These are phyloP conservation scores for Chaetomium olivaceum DNA, from an alignment of 2,329 filamentous ascomycete species.

Conservation along the genomic window DNA sequence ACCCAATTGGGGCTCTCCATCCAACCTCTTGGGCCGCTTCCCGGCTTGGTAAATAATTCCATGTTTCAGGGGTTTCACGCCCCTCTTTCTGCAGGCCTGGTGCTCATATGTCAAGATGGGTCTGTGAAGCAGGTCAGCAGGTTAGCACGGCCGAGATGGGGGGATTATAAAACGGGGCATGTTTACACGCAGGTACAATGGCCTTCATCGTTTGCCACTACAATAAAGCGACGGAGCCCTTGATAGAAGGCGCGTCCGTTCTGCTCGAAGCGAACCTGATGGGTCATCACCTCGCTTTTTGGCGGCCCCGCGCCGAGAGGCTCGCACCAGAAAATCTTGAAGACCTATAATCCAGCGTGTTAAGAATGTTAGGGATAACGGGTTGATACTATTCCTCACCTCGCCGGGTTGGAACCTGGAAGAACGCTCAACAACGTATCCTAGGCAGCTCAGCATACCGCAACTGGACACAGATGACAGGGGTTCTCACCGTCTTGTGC, in stretches of 20 bases:
- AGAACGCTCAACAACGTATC: conserved; percentile 44
- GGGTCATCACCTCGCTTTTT: conserved; percentile 35
- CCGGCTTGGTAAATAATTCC: conserved; percentile 51
- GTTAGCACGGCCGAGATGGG: conserved; percentile 16
- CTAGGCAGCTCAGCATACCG: conserved; percentile 32
- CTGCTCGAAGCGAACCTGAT: conserved; percentile 33
- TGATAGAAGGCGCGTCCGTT: conserved; percentile 46
- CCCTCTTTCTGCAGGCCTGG: conserved; percentile 54
- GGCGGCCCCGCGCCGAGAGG: conserved; percentile 43
- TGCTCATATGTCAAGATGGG: conserved; percentile 55
- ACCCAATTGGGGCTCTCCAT: conserved; percentile 50
- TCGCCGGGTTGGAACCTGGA: conserved; percentile 45
- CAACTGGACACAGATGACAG: background rate
- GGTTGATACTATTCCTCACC: conserved; percentile 34
- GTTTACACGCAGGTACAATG: conserved; percentile 59
- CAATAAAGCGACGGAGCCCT: conserved; percentile 56
- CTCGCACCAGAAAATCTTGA: conserved; percentile 58
- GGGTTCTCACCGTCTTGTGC: conserved; percentile 43
- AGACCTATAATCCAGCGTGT: conserved; percentile 43
- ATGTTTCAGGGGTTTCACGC: conserved; percentile 53
- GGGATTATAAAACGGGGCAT: too few relatives aligned
- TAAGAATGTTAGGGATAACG: background rate
- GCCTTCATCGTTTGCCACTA: conserved; percentile 53
- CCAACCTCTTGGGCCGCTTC: conserved; percentile 38
- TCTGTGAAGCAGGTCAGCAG: conserved; percentile 15